Percentiles rank a stretch among this genome's conserved stretches.
Evolutionary conservation across 768 basidiomycete species (phyloP).

Genomic region (Leccinum arenicola): DNA sequence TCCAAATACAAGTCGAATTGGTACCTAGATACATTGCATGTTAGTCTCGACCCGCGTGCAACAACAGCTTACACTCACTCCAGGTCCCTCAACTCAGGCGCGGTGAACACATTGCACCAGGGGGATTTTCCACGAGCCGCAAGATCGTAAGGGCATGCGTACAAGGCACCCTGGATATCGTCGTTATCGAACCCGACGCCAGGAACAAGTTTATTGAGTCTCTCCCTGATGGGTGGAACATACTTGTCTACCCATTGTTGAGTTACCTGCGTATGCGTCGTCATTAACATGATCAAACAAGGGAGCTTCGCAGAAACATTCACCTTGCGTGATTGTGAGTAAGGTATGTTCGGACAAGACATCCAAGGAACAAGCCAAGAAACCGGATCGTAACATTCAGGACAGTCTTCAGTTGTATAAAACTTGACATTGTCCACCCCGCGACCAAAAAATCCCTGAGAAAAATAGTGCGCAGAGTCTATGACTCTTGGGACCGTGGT

Average conservation of each 20-base stretch:
- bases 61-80: conserved; percentile 28
- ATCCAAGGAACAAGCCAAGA: conserved; percentile 41
- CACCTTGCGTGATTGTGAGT: neutral
- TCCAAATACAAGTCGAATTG: conserved; percentile 37
- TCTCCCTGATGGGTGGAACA: conserved; percentile 35
- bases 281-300: neutral
- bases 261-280: neutral
- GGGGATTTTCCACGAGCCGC: conserved; percentile 35
- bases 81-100: conserved; percentile 32
- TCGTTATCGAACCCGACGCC: conserved; percentile 30
- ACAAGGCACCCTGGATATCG: conserved; percentile 38
- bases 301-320: neutral
- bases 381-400: conserved; percentile 20
- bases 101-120: conserved; percentile 40
- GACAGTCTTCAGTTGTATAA: conserved; percentile 32
- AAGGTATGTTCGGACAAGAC: conserved; percentile 28
- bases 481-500: conserved; percentile 26
- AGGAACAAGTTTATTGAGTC: conserved; percentile 35
- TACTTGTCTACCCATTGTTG: conserved; percentile 34
- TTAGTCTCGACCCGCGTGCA: neutral
- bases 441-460: conserved; percentile 38
- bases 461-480: conserved; percentile 42
- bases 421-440: conserved; percentile 23
- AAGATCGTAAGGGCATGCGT: conserved; percentile 41
- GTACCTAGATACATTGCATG: conserved; percentile 24